phyloP scores from a whole-genome alignment of 148 eudicot species.

The Rhododendron ovatum region DNA sequence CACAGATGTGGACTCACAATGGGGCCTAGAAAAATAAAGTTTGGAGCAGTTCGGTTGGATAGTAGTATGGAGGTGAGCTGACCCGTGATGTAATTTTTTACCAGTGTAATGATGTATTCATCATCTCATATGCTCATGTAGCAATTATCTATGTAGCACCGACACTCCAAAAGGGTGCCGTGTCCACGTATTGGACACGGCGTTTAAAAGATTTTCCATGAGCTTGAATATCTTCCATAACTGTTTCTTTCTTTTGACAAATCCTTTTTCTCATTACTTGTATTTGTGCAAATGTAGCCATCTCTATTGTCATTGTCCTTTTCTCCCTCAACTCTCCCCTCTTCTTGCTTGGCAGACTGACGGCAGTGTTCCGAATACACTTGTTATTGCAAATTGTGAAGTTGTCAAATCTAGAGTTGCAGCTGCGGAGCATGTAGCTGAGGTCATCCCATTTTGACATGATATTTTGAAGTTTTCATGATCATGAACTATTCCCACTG shows the following conservation, averaged over 20 bases:
- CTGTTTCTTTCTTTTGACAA: background rate
- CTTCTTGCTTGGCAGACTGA: constrained; percentile 60
- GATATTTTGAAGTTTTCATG: background rate
- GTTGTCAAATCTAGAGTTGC: constrained; percentile 92
- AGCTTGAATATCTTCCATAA: background rate
- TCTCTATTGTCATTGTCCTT: background rate
- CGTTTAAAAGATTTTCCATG: background rate
- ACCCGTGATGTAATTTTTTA: background rate
- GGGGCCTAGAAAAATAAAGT: background rate
- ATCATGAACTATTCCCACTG: background rate
- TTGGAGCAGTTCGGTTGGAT: background rate
- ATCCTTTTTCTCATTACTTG: background rate
- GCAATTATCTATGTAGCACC: too few relatives aligned
- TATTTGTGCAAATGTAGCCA: background rate
- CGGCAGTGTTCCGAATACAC: constrained; percentile 83
- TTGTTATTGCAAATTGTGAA: constrained; percentile 92
- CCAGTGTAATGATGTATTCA: background rate
- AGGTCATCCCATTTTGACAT: constrained; percentile 38
- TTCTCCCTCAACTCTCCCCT: background rate
- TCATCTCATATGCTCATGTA: background rate
- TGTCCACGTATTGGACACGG: too few relatives aligned
- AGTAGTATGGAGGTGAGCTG: background rate
- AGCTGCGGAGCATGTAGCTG: constrained; percentile 84
- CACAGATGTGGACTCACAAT: background rate
- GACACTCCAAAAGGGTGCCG: too few relatives aligned